Conservation (phyloP, 73 alveolate species). For the Strombidium stylifer region DNA sequence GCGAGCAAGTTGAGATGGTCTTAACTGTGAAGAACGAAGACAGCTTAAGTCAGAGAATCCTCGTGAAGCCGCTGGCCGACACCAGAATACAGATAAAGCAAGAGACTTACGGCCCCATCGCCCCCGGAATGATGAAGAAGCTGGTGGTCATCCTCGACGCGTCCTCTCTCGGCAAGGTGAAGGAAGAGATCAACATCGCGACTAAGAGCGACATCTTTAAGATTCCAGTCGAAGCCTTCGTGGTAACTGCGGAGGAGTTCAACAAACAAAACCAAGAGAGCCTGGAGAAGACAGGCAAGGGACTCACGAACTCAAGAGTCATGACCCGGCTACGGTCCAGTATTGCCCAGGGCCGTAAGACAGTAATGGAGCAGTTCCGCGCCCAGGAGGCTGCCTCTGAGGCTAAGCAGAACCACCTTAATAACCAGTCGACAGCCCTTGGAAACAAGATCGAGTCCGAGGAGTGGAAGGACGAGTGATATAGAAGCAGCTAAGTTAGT, state of each 20-base stretch:
- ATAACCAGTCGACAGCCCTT: no score
- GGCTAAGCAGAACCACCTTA: no score
- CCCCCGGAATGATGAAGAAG: constrained; percentile 72
- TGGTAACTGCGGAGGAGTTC: constrained; percentile 35
- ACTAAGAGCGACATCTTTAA: constrained; percentile 77
- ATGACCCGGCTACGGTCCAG: constrained; percentile 33
- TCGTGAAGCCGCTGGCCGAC: constrained; percentile 55
- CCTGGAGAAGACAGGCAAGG: constrained; percentile 14
- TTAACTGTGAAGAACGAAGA: constrained; percentile 77
- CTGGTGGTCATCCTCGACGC: constrained; percentile 50
- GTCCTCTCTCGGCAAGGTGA: constrained; percentile 37
- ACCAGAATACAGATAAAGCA: constrained; percentile 42
- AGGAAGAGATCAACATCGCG: constrained; percentile 62
- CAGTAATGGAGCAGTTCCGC: constrained; percentile 10
- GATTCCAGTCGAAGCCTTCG: constrained; percentile 68
- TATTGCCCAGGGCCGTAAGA: constrained; percentile 19
- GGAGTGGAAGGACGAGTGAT: no score
- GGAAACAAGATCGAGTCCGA: no score
- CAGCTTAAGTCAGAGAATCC: constrained; percentile 69
- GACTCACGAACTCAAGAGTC: constrained; percentile 43
- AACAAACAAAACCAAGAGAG: constrained; percentile 30
- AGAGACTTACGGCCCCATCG: constrained; percentile 66
- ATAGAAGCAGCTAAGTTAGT: no score
- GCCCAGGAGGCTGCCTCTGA: no score
- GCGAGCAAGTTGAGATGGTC: constrained; percentile 55